A percentile compares a stretch with the other conserved stretches of the same genome.
Evolutionary conservation across 2,329 filamentous ascomycete species (phyloP).

Genomic region (Coniochaeta prunicola): DNA sequence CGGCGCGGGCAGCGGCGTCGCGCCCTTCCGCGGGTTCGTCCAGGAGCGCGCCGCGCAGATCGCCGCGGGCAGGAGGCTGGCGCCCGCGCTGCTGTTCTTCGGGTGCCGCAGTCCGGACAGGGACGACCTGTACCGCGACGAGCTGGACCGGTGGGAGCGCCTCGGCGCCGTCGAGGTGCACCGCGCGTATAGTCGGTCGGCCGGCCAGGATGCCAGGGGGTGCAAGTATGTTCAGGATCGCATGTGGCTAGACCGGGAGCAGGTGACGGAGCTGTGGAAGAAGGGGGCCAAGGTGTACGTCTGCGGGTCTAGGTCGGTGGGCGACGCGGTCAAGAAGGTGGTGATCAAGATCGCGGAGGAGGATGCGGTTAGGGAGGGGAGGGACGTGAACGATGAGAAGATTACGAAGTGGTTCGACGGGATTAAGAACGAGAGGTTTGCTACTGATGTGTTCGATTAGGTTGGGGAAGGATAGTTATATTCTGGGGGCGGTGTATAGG

Average conservation of each 20-base stretch:
- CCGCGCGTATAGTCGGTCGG: constrained; percentile 48
- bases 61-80: constrained; percentile 43
- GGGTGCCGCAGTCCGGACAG: constrained; percentile 49
- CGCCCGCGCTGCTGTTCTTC: constrained; percentile 57
- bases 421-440: constrained; percentile 46
- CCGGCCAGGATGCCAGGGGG: constrained; percentile 25
- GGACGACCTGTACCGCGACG: constrained; percentile 54
- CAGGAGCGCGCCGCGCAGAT: constrained; percentile 51
- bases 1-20: constrained; percentile 47
- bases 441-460: constrained; percentile 47
- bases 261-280: constrained; percentile 25
- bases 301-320: constrained; percentile 45
- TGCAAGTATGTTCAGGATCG: constrained; percentile 35
- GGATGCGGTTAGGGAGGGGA: constrained; percentile 17
- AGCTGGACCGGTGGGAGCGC: constrained; percentile 51
- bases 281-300: constrained; percentile 47
- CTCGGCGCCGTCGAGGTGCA: constrained; percentile 54
- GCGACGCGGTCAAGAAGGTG: constrained; percentile 29
- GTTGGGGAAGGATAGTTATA: too few relatives aligned
- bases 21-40: constrained; percentile 56
- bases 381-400: constrained; percentile 15
- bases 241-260: constrained; percentile 34
- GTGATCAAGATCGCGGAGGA: constrained; percentile 27
- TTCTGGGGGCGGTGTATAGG: too few relatives aligned
- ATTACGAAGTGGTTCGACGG: constrained; percentile 39